Conservation (phyloP, 805 yeast species). For the Kazachstania africana region DNA sequence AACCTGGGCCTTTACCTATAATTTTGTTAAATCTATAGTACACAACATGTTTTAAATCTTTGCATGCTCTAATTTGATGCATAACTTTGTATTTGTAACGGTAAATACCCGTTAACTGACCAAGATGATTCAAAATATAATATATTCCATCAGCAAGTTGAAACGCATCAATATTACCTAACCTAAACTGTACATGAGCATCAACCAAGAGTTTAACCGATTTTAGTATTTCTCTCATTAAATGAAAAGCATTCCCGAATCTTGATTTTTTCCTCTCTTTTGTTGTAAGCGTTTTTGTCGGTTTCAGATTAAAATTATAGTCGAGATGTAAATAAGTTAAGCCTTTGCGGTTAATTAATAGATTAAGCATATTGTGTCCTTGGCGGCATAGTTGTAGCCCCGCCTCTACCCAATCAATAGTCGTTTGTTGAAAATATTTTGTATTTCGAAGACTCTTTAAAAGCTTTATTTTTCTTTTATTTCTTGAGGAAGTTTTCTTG, state of each 20-base stretch:
- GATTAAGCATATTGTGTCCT: constrained; percentile 86
- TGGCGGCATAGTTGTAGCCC: constrained; percentile 89
- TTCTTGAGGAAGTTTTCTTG: constrained; percentile 33
- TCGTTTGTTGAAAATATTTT: constrained; percentile 80
- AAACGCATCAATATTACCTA: constrained; percentile 85
- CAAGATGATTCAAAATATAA: constrained; percentile 83
- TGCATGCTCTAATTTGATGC: constrained; percentile 96
- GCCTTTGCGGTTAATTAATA: constrained; percentile 83
- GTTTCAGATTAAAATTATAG: constrained; percentile 90
- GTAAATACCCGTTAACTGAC: constrained; percentile 92
- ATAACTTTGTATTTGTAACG: constrained; percentile 94
- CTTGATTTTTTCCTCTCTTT: constrained; percentile 93
- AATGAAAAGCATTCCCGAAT: constrained; percentile 92
- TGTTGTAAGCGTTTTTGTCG: constrained; percentile 90
- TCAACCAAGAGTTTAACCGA: constrained; percentile 82
- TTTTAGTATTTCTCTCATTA: constrained; percentile 79
- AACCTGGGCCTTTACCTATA: constrained; percentile 97
- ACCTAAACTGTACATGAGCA: constrained; percentile 80
- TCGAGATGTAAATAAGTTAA: constrained; percentile 87
- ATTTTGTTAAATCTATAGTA: constrained; percentile 71
- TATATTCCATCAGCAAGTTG: constrained; percentile 92
- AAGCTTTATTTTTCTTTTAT: constrained; percentile 43
- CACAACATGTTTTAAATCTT: constrained; percentile 86
- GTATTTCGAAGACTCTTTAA: constrained; percentile 61
- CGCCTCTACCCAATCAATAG: constrained; percentile 97